These are phyloP conservation scores for Gynostemma pentaphyllum DNA, from an alignment of 306 rosid genomes.

Conservation along the genomic window DNA sequence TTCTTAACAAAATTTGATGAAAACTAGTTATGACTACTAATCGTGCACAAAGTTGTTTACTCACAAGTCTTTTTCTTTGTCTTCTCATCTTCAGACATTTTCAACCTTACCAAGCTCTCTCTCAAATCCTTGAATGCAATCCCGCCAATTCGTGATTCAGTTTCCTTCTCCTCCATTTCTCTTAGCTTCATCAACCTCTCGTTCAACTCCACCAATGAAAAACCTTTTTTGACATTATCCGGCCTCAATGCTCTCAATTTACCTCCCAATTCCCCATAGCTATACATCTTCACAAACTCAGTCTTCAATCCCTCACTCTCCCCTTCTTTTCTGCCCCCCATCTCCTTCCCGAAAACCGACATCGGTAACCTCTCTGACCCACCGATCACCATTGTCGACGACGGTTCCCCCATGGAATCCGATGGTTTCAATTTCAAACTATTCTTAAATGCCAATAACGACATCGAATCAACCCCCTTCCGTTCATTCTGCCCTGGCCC, in stretches of 20 bases:
- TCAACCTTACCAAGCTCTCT: neutral
- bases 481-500: neutral
- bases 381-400: slow-evolving; percentile 12
- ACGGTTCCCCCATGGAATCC: slow-evolving; percentile 1
- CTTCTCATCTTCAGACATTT: neutral
- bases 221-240: slow-evolving; percentile 24
- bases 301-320: slow-evolving; percentile 7
- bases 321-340: slow-evolving; percentile 11
- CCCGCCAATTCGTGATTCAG: neutral
- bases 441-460: neutral
- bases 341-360: slow-evolving; percentile 27
- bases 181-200: slow-evolving; percentile 53
- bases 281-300: slow-evolving; percentile 27
- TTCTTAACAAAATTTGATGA: neutral
- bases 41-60: neutral
- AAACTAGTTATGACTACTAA: neutral
- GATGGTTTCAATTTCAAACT: slow-evolving; percentile 15
- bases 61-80: slow-evolving; percentile 4
- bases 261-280: slow-evolving; percentile 30
- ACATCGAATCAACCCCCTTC: neutral
- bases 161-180: slow-evolving; percentile 35
- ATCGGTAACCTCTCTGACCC: slow-evolving; percentile 20
- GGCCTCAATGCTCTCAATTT: slow-evolving; percentile 60
- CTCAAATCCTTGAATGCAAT: neutral
- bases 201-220: slow-evolving; percentile 55